Evolutionary conservation across 768 basidiomycete genomes (phyloP), one percentile per base, ranked within the genome.

Genomic region (Boletus rufocinnamomeus): DNA sequence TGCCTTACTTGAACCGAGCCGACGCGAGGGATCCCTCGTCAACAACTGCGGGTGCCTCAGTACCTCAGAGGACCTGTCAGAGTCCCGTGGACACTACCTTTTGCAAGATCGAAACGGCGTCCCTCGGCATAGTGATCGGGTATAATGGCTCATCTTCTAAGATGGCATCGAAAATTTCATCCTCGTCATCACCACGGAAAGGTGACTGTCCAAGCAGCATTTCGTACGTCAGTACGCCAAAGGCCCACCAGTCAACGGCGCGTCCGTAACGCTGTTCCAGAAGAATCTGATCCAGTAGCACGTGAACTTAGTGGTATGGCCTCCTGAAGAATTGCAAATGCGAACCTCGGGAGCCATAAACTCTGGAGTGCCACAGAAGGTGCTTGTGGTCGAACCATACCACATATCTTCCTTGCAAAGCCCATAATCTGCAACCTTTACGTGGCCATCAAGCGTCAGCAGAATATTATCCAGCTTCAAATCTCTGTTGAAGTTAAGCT

Each of bases 221-320:
- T 77, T 99, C 97, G 72, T 99, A 99, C 27, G 91, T 98, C 66
- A 99, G 76, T 5, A 99, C 97, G 63, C 97, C 97, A 72, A 98
- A 98, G 14, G 97, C 97, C 97, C 97, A 99, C 97, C 97, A 99
- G 71, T 99, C 97, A 43, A 99, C 97, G 13, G 97, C 96, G 40
- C 95, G 93, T 11, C 95, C 95, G 67, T 99, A 99, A 48, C 95
- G 91, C 77, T 98, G 97, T 76, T 99, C 97, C n/a, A 98, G 83
- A 53, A 99, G 81, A 74, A 99, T 99, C 95, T 98, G 16, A 28
- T 35, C 61, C 7, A 17, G 11, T 34, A 58, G 8, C n/a, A 30
- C 21, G 50, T 63, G 64, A 65, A 14, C 48, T 38, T 23, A 38
- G 11, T 16, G 21, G 1, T 17, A 13, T 14, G 21, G 1, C 21